phyloP scores from a whole-genome alignment of 23 red algal genomes.

The Cyanidiococcus yangmingshanensis region DNA sequence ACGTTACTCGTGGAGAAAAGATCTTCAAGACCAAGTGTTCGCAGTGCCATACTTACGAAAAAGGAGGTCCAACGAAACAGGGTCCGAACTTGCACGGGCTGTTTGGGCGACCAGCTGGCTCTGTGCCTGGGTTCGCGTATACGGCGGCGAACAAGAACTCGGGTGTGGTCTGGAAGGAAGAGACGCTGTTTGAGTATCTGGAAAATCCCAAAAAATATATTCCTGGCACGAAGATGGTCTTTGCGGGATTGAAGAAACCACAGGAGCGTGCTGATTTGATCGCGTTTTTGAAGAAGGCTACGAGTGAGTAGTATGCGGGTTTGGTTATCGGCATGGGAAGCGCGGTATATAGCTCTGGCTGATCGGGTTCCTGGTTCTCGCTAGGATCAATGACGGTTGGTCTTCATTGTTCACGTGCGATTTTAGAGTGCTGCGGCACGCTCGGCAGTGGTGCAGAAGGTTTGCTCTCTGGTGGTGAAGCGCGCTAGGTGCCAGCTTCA shows the following conservation, averaged over 20 bases:
- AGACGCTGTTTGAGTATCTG: conserved; percentile 90
- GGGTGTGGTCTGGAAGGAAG: conserved; percentile 82
- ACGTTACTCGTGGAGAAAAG: conserved; percentile 56
- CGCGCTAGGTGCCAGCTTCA: too few species aligned
- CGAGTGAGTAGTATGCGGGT: conserved; percentile 11
- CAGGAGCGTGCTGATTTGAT: conserved; percentile 94
- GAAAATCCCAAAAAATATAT: conserved; percentile 98
- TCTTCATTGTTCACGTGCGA: too few species aligned
- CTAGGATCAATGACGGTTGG: neutral
- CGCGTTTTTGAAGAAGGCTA: conserved; percentile 86
- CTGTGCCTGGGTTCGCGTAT: conserved; percentile 81
- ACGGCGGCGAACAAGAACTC: conserved; percentile 99
- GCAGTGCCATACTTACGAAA: conserved; percentile 92
- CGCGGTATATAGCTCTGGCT: neutral
- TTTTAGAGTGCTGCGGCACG: too few species aligned
- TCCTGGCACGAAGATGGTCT: conserved; percentile 99
- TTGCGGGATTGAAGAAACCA: conserved; percentile 89
- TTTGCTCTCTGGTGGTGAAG: too few species aligned
- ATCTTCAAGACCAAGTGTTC: conserved; percentile 99
- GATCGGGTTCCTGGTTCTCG: neutral
- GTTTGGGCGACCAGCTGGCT: conserved; percentile 69
- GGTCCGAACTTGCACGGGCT: conserved; percentile 95
- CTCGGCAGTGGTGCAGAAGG: too few species aligned
- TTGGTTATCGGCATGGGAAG: neutral
- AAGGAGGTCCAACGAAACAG: conserved; percentile 30